Conservation (phyloP, 768 basidiomycete species). For the Kwoniella shandongensis region DNA sequence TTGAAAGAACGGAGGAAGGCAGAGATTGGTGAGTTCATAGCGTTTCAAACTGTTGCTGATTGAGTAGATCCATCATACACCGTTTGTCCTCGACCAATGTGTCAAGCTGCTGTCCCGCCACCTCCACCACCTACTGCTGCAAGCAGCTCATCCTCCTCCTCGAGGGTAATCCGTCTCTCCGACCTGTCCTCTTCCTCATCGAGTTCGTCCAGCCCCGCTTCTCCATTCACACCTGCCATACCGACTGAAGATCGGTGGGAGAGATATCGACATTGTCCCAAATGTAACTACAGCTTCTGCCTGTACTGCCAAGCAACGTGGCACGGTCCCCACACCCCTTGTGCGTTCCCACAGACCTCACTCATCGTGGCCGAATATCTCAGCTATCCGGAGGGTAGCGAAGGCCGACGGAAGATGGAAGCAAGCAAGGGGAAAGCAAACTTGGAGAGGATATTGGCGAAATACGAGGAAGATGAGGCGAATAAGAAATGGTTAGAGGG, state of each 20-base stretch:
- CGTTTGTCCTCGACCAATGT: slow-evolving; percentile 75
- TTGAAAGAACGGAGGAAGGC: slow-evolving; percentile 68
- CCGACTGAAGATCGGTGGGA: slow-evolving; percentile 64
- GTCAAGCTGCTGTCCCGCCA: slow-evolving; percentile 76
- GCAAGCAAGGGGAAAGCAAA: slow-evolving; percentile 65
- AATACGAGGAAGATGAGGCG: slow-evolving; percentile 70
- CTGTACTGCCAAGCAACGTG: slow-evolving; percentile 78
- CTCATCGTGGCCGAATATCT: slow-evolving; percentile 69
- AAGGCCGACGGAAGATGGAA: slow-evolving; percentile 61
- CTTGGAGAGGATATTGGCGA: slow-evolving; percentile 63
- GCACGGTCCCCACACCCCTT: slow-evolving; percentile 77
- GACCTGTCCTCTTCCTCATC: slow-evolving; percentile 21
- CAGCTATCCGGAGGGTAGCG: slow-evolving; percentile 60
- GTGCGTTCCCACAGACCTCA: slow-evolving; percentile 68
- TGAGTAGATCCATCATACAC: slow-evolving; percentile 70
- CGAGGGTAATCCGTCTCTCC: slow-evolving; percentile 34
- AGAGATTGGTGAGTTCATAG: slow-evolving; percentile 63
- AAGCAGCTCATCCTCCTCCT: slow-evolving; percentile 16
- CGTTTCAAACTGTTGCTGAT: neutral
- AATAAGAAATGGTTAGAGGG: slow-evolving; percentile 71
- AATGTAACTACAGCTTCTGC: slow-evolving; percentile 78
- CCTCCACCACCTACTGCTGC: slow-evolving; percentile 14
- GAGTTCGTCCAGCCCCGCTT: neutral
- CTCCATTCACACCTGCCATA: slow-evolving; percentile 1
- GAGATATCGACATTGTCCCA: slow-evolving; percentile 67